Evolutionary conservation across 108 stramenopile genomes (phyloP), one percentile per base, ranked within the genome.

Genomic region (Fragilaria radians): DNA sequence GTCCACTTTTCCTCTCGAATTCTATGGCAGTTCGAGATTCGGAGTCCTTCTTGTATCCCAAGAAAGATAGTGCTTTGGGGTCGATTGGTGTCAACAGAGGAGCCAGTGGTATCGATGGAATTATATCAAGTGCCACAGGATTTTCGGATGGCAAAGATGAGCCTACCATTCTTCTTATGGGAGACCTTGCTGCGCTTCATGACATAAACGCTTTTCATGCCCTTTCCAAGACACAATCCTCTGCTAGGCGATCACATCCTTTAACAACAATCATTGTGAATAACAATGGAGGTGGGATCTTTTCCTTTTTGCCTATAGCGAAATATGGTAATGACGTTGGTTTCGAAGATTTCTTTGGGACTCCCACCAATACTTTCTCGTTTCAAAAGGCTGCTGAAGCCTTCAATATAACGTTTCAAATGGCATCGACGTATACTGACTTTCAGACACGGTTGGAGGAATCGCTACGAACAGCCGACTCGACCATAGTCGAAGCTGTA

Each of bases 261-360:
- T 72, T 91, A 7, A 83, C 84, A 25, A 84, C 79, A 24, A 60
- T 85, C 0, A 62, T 93, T 33, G 80, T 95, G 28, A 94, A 96
- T 80, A 96, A 96, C 62, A 81, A 86, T 36, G 96, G 96, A 28
- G 93, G 96, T 5, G 94, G 87, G 18, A 97, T 97, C 28, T 97
- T 97, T 59, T 85, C 87, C 24, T 97, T 97, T 57, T 66, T 97
- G n/a, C 96, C 96, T 0, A 86, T 97, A 54, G 83, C 93, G n/a
- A 84, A 84, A 48, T 83, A 94, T 69, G 89, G 80, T 1, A 72
- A 76, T 28, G 87, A 88, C 60, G 88, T 87, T 53, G 77, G 68
- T 5, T 96, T 96, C 59, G 85, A 91, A 30, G 85, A 95, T 34
- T 89, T 76, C 50, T 94, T 92, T 69, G 93, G 91, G 24, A 94